Conservation (phyloP, 1,284 basidiomycete genomes). For the Fomitiporia mediterranea region DNA sequence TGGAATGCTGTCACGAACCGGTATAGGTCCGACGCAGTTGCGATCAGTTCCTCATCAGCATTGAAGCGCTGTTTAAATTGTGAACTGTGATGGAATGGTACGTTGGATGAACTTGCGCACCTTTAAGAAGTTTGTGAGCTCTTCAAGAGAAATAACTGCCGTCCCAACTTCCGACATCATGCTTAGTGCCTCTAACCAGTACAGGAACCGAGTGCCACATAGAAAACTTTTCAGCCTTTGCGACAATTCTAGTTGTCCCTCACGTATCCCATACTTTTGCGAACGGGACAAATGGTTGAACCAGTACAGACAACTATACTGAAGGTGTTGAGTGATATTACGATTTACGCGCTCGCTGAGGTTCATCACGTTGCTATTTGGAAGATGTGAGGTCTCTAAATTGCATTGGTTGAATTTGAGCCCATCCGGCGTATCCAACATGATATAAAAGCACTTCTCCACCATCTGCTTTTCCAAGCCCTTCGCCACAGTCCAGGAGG, state of each 20-base stretch:
- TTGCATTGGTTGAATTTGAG: conserved; percentile 19
- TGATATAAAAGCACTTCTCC: conserved; percentile 25
- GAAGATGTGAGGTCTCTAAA: not conserved
- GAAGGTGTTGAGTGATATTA: not conserved
- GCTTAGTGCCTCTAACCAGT: conserved; percentile 7
- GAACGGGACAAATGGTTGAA: no score
- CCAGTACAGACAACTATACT: not conserved
- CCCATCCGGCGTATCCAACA: conserved; percentile 28
- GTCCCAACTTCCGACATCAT: not conserved
- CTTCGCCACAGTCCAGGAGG: conserved; percentile 25
- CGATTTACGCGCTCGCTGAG: not conserved
- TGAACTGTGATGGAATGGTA: no score
- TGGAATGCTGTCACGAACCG: not conserved
- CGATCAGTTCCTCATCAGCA: no score
- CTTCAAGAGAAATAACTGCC: not conserved
- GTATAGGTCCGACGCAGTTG: no score
- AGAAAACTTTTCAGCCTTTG: no score
- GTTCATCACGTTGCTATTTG: not conserved
- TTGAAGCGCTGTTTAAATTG: no score
- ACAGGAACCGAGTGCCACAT: no score
- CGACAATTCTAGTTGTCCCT: no score
- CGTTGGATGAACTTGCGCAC: no score
- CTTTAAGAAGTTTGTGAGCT: no score
- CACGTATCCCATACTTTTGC: no score
- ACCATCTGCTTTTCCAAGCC: conserved; percentile 23